phyloP scores from a whole-genome alignment of 148 eudicot genomes.

The Nepenthes mirabilis region DNA sequence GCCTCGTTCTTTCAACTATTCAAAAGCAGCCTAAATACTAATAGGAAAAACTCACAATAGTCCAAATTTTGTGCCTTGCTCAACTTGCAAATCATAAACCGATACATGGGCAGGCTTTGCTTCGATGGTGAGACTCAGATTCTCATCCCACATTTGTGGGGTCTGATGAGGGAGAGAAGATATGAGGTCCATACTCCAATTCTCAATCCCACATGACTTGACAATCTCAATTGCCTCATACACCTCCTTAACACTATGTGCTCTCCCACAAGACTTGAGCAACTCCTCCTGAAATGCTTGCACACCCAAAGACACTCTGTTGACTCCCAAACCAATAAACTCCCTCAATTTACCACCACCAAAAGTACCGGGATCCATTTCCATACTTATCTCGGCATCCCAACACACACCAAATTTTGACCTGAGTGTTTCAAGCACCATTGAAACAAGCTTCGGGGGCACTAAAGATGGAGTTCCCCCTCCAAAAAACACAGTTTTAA shows the following conservation, averaged over 20 bases:
- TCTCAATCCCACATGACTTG: conserved; percentile 50
- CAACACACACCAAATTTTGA: conserved; percentile 44
- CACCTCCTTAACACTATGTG: conserved; percentile 71
- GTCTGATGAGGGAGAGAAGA: conserved; percentile 95
- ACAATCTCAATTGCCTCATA: conserved; percentile 67
- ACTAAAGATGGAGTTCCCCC: conserved; percentile 98
- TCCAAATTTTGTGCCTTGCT: conserved; percentile 81
- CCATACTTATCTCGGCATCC: conserved; percentile 79
- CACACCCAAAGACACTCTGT: conserved; percentile 87
- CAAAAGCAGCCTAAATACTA: background rate
- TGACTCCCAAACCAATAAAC: conserved; percentile 62
- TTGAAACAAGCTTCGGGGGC: conserved; percentile 55
- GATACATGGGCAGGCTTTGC: conserved; percentile 74
- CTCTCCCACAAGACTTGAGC: conserved; percentile 86
- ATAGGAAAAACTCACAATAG: conserved; percentile 36
- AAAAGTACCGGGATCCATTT: conserved; percentile 97
- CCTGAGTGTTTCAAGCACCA: conserved; percentile 41
- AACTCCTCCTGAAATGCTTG: conserved; percentile 91
- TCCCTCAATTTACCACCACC: conserved; percentile 40
- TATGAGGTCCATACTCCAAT: conserved; percentile 93
- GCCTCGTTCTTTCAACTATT: background rate
- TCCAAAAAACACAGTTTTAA: conserved; percentile 80
- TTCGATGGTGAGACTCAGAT: conserved; percentile 48
- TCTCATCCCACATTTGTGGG: conserved; percentile 82
- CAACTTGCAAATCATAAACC: conserved; percentile 92